These are phyloP conservation scores for Puccinia brachypodii DNA, from an alignment of 1,284 basidiomycete species.

Conservation along the genomic window DNA sequence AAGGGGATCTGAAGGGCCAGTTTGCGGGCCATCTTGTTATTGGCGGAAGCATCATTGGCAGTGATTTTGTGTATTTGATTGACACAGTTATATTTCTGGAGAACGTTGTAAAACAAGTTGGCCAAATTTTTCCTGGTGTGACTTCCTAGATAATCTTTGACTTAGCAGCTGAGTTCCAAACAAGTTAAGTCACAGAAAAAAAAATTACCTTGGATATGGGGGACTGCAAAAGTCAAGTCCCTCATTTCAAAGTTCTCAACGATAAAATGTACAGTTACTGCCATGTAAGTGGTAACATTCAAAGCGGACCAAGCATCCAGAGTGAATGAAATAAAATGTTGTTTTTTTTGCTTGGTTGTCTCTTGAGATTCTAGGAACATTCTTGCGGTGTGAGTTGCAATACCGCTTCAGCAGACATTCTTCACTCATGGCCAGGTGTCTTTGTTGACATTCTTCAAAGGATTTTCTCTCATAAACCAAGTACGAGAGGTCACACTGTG, in stretches of 20 bases:
- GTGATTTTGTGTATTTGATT: not conserved
- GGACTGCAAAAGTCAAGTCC: conserved; percentile 5
- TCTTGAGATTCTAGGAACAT: not conserved
- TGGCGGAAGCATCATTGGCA: not conserved
- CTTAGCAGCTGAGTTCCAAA: not conserved
- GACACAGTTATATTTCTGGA: not conserved
- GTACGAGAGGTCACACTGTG: conserved; percentile 2
- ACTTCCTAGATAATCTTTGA: not conserved
- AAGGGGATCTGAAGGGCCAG: not conserved
- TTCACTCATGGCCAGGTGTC: not conserved
- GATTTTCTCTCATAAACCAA: not conserved
- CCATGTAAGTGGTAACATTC: conserved; percentile 11
- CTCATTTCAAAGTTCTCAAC: conserved; percentile 17
- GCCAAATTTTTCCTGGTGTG: not conserved
- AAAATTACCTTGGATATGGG: not conserved
- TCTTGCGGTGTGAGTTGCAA: not conserved
- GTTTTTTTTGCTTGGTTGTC: not conserved
- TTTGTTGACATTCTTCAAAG: not conserved
- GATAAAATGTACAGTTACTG: conserved; percentile 11
- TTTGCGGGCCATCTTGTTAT: not conserved
- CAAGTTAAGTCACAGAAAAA: not conserved
- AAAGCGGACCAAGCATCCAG: not conserved
- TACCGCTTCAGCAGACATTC: not conserved
- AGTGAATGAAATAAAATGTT: not conserved
- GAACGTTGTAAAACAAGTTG: not conserved